Evolutionary conservation across 495 filamentous ascomycete genomes (phyloP).

Genomic region (Cercophora sp.): DNA sequence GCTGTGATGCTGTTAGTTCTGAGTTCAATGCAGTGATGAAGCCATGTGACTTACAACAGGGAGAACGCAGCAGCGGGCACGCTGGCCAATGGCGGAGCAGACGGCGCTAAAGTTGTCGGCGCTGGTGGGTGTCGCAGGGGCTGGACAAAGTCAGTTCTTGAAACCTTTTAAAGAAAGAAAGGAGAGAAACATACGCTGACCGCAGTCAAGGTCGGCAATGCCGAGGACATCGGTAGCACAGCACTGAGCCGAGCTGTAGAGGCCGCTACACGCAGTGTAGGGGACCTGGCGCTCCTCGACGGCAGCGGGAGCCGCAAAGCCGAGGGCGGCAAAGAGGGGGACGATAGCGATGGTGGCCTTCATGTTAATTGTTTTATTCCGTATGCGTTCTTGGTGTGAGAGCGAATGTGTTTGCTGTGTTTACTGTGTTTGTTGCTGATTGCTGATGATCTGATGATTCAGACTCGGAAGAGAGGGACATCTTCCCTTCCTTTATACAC

Average conservation of each 20-base stretch:
- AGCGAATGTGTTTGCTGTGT: too few species aligned
- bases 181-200: conserved; percentile 22
- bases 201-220: conserved; percentile 41
- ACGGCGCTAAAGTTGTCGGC: conserved; percentile 28
- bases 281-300: conserved; percentile 30
- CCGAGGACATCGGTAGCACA: conserved; percentile 43
- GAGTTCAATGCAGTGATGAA: background rate
- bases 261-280: conserved; percentile 36
- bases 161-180: too few species aligned
- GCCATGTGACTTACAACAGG: conserved; percentile 19
- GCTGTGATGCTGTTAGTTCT: background rate
- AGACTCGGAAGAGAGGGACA: too few species aligned
- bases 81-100: conserved; percentile 40
- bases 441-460: too few species aligned
- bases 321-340: conserved; percentile 23
- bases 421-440: too few species aligned
- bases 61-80: conserved; percentile 43
- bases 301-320: conserved; percentile 22
- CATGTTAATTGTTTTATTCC: too few species aligned
- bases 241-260: conserved; percentile 39
- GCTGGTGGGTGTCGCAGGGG: conserved; percentile 25
- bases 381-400: too few species aligned
- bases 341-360: too few species aligned
- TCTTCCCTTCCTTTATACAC: too few species aligned
- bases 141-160: conserved; percentile 13